phyloP scores from a whole-genome alignment of 257 asterid genomes.

The Salvia rosmarinus region DNA sequence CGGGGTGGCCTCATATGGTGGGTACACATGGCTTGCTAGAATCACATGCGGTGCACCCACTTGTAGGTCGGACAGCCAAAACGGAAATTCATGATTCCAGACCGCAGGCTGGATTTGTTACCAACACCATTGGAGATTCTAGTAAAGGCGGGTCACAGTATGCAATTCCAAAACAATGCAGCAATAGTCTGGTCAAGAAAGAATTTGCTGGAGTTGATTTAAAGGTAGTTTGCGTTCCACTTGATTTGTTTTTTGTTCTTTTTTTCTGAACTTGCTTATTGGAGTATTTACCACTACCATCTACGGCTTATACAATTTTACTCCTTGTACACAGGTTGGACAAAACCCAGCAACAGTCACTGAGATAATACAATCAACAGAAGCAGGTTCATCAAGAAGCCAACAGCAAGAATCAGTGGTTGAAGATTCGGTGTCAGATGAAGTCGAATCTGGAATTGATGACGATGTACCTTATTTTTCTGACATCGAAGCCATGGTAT shows the following conservation, averaged over 20 bases:
- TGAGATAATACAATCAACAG: conserved; percentile 45
- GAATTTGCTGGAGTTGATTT: conserved; percentile 47
- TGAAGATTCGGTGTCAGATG: conserved; percentile 58
- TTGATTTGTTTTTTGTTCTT: conserved; percentile 7
- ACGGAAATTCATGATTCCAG: conserved; percentile 49
- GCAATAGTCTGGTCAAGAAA: conserved; percentile 45
- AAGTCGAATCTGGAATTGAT: conserved; percentile 69
- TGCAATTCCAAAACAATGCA: conserved; percentile 41
- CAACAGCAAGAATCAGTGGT: conserved; percentile 46
- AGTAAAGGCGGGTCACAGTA: conserved; percentile 45
- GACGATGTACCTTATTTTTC: conserved; percentile 91
- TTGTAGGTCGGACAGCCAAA: conserved; percentile 43
- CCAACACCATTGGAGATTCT: conserved; percentile 45
- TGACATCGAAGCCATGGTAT: conserved; percentile 96
- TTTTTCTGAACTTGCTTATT: conserved; percentile 18
- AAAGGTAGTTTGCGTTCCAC: conserved; percentile 39
- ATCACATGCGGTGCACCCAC: conserved; percentile 37
- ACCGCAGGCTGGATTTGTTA: conserved; percentile 43
- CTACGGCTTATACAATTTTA: conserved; percentile 27
- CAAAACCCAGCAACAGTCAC: conserved; percentile 42
- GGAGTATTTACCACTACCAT: conserved; percentile 27
- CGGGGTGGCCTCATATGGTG: conserved; percentile 55
- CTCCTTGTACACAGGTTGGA: conserved; percentile 50
- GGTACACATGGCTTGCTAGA: conserved; percentile 47
- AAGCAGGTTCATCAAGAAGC: conserved; percentile 45